phyloP scores from a whole-genome alignment of 768 basidiomycete species.

The Auriscalpium microsporum region DNA sequence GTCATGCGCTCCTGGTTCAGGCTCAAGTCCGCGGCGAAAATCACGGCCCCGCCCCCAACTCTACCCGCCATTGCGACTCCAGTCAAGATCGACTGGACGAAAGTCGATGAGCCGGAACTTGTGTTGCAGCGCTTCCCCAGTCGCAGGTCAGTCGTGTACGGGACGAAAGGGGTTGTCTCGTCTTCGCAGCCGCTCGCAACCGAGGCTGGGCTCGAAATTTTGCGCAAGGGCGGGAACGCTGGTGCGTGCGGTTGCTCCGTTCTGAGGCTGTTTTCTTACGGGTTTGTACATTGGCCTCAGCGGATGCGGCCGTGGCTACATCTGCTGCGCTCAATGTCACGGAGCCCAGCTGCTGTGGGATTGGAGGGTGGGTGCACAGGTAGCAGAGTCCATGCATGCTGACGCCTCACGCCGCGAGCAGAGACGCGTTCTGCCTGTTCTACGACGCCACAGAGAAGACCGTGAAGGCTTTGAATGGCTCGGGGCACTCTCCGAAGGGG shows the following conservation, averaged over 20 bases:
- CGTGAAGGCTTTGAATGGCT: conserved; percentile 88
- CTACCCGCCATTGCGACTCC: conserved; percentile 8
- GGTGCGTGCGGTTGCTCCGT: conserved; percentile 38
- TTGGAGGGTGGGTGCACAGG: conserved; percentile 59
- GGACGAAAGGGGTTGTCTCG: conserved; percentile 60
- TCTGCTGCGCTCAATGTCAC: conserved; percentile 91
- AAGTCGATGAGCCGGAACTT: conserved; percentile 59
- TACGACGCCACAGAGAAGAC: conserved; percentile 76
- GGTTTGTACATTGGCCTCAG: conserved; percentile 28
- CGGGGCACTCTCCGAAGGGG: conserved; percentile 77
- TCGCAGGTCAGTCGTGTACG: conserved; percentile 68
- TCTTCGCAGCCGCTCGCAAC: conserved; percentile 88
- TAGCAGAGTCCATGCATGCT: too few species aligned
- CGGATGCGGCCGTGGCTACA: conserved; percentile 90
- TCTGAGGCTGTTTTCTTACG: not conserved
- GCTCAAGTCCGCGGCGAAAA: not conserved
- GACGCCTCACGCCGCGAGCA: conserved; percentile 18
- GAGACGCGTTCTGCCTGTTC: conserved; percentile 90
- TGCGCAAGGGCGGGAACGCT: conserved; percentile 92
- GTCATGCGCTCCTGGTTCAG: not conserved
- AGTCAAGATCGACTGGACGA: conserved; percentile 43
- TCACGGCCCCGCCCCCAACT: not conserved
- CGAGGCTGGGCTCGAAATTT: conserved; percentile 85
- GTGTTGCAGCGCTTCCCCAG: conserved; percentile 69
- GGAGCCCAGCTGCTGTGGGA: conserved; percentile 83